phyloP scores from a whole-genome alignment of 2,329 filamentous ascomycete genomes.

The Aspergillus pseudonomiae region DNA sequence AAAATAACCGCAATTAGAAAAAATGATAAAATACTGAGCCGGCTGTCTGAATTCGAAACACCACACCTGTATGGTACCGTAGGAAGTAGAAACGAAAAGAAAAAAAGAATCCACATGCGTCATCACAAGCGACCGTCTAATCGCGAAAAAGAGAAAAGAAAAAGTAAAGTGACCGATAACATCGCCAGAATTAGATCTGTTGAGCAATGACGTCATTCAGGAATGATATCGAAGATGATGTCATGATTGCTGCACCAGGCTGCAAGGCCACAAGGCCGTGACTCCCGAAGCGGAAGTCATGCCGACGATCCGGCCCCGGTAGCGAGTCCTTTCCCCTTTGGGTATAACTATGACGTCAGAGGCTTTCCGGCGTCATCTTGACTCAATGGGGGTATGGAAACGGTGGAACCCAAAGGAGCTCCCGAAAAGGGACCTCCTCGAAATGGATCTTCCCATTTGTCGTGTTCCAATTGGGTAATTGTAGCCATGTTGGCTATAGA shows the following conservation, averaged over 20 bases:
- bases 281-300: constrained; percentile 17
- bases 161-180: constrained; percentile 4
- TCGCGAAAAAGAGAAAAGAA: neutral
- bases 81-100: constrained; percentile 13
- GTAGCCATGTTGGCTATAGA: constrained; percentile 2
- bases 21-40: constrained; percentile 11
- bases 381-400: constrained; percentile 13
- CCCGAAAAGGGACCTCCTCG: neutral
- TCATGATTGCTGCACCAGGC: constrained; percentile 21
- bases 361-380: constrained; percentile 24
- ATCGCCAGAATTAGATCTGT: constrained; percentile 1
- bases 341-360: constrained; percentile 27
- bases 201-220: constrained; percentile 12
- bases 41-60: constrained; percentile 19
- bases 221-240: constrained; percentile 17
- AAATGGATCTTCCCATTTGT: constrained; percentile 15
- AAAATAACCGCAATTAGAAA: constrained; percentile 7
- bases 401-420: neutral
- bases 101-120: constrained; percentile 16
- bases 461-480: constrained; percentile 2
- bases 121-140: constrained; percentile 15
- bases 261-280: constrained; percentile 10
- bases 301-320: constrained; percentile 23
- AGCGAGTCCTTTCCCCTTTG: constrained; percentile 21
- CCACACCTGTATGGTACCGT: constrained; percentile 3